A percentile compares a stretch with the other conserved stretches of the same genome.
Conservation (phyloP, 2,329 filamentous ascomycete genomes). For the Trichoderma brevicompactum region DNA sequence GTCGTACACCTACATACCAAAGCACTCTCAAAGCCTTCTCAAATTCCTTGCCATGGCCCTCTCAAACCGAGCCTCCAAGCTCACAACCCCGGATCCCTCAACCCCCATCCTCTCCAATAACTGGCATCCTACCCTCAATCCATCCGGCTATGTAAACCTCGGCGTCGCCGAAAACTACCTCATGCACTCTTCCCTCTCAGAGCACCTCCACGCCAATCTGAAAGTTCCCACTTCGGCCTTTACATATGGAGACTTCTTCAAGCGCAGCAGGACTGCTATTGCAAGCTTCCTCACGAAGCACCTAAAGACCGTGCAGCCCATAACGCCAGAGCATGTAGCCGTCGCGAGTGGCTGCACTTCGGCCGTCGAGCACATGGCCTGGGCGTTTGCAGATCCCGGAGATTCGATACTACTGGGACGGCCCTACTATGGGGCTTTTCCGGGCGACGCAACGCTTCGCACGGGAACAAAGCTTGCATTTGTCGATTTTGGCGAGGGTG, state of each 20-base stretch:
- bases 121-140: slow-evolving; percentile 48
- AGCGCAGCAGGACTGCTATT: slow-evolving; percentile 40
- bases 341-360: slow-evolving; percentile 49
- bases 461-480: slow-evolving; percentile 48
- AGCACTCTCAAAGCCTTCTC: not conserved
- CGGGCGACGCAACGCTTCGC: slow-evolving; percentile 50
- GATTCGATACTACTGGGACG: slow-evolving; percentile 48
- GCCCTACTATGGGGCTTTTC: slow-evolving; percentile 55
- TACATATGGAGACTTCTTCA: slow-evolving; percentile 50
- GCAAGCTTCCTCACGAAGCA: slow-evolving; percentile 44
- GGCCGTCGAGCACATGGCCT: slow-evolving; percentile 48
- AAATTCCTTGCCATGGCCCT: slow-evolving; percentile 25
- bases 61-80: slow-evolving; percentile 39
- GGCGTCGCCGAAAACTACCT: slow-evolving; percentile 58
- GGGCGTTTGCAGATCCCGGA: slow-evolving; percentile 47
- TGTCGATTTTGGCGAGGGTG: slow-evolving; percentile 49
- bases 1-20: not conserved
- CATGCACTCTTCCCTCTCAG: slow-evolving; percentile 52
- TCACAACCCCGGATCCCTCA: slow-evolving; percentile 36
- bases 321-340: slow-evolving; percentile 43
- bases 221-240: slow-evolving; percentile 40
- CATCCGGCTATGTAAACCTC: slow-evolving; percentile 53
- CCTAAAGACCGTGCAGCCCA: slow-evolving; percentile 37
- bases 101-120: slow-evolving; percentile 46
- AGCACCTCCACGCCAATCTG: slow-evolving; percentile 48